Percentiles rank a stretch among this genome's conserved stretches.
Conservation (phyloP, 192 early-diverging fungal genomes). For the Coemansia sp. region DNA sequence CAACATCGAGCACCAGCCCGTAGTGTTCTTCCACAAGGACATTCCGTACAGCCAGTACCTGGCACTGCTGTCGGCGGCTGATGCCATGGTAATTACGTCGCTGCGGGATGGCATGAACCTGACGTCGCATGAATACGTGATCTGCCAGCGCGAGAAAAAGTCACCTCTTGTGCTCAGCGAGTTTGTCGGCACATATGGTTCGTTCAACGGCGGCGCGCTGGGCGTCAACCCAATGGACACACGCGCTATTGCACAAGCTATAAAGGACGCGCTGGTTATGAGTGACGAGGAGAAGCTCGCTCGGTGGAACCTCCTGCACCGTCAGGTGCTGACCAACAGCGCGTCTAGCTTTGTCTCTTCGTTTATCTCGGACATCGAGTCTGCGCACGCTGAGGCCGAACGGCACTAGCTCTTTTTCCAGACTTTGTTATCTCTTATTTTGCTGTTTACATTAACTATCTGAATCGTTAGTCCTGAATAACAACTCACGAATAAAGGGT, state of each 20-base stretch:
- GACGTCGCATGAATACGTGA: constrained; percentile 90
- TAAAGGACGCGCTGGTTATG: constrained; percentile 87
- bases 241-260: constrained; percentile 80
- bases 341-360: constrained; percentile 68
- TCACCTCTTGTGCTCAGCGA: constrained; percentile 90
- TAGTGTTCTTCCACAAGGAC: constrained; percentile 89
- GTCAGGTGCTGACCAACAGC: constrained; percentile 67
- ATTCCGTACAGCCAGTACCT: constrained; percentile 89
- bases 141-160: constrained; percentile 82
- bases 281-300: constrained; percentile 68
- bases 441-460: background rate
- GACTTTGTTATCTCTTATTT: constrained; percentile 1
- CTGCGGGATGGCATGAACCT: constrained; percentile 98
- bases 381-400: constrained; percentile 16
- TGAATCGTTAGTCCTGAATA: no score
- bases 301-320: constrained; percentile 73
- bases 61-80: constrained; percentile 82
- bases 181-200: constrained; percentile 95
- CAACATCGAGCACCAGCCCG: constrained; percentile 85
- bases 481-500: no score
- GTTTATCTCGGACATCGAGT: constrained; percentile 53
- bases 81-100: constrained; percentile 85
- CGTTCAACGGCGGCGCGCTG: constrained; percentile 76
- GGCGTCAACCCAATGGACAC: constrained; percentile 98
- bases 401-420: background rate